Evolutionary conservation across 768 basidiomycete genomes (phyloP).

Genomic region (Mycena vulgaris): DNA sequence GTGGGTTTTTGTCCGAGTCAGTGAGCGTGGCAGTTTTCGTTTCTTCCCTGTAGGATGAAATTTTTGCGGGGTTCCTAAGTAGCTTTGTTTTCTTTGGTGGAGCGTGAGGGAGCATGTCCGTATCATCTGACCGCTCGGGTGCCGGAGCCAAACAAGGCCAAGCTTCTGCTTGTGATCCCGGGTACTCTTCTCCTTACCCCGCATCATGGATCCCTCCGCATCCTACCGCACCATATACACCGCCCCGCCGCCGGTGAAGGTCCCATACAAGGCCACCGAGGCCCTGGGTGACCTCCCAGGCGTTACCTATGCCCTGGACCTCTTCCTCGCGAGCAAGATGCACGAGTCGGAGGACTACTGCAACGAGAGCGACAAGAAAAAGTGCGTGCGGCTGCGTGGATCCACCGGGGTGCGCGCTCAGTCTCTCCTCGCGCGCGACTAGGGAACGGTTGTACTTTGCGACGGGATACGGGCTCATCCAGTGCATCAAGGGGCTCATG

Average conservation of each 20-base stretch:
- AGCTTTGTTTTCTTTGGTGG: too few species aligned
- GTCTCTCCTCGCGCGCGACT: neutral
- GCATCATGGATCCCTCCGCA: neutral
- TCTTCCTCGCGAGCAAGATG: constrained; percentile 90
- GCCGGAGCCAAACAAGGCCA: too few species aligned
- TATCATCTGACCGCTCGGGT: too few species aligned
- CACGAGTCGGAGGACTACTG: constrained; percentile 88
- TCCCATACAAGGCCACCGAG: constrained; percentile 62
- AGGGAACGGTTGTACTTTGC: constrained; percentile 89
- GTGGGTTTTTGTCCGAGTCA: too few species aligned
- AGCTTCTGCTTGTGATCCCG: neutral
- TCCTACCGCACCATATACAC: constrained; percentile 43
- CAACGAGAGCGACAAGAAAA: constrained; percentile 70
- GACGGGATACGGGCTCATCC: constrained; percentile 89
- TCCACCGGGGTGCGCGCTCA: too few species aligned
- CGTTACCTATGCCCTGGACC: constrained; percentile 76
- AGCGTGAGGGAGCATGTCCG: too few species aligned
- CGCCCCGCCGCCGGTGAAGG: constrained; percentile 54
- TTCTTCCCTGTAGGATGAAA: too few species aligned
- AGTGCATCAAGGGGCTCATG: constrained; percentile 93
- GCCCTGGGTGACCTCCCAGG: constrained; percentile 76
- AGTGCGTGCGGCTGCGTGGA: constrained; percentile 61
- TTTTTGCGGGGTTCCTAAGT: too few species aligned
- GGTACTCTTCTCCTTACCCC: neutral
- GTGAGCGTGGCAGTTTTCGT: too few species aligned